A percentile compares a stretch with the other conserved stretches of the same genome.
These are phyloP conservation scores for Mediolabrus comicus DNA, from an alignment of 108 stramenopile species.

Conservation along the genomic window DNA sequence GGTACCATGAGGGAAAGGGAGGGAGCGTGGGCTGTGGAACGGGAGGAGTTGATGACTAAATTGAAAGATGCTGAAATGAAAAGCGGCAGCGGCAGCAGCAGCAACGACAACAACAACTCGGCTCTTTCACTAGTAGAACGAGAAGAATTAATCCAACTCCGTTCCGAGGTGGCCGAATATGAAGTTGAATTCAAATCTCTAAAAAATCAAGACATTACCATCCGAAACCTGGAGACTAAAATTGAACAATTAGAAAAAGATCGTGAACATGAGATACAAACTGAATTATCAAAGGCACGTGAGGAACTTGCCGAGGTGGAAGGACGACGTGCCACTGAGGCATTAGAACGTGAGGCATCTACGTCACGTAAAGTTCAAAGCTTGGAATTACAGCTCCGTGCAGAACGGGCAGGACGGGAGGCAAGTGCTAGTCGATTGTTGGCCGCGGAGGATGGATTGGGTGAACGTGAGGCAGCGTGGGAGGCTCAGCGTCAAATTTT, in stretches of 20 bases:
- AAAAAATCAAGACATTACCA: constrained; percentile 93
- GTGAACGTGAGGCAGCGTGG: constrained; percentile 86
- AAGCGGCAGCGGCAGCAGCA: not conserved
- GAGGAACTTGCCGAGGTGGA: constrained; percentile 82
- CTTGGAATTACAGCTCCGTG: constrained; percentile 79
- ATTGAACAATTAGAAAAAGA: constrained; percentile 71
- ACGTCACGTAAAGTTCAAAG: constrained; percentile 71
- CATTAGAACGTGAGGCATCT: constrained; percentile 83
- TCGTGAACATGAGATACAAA: constrained; percentile 73
- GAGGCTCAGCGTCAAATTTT: constrained; percentile 84
- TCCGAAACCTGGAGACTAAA: constrained; percentile 79
- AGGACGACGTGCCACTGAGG: constrained; percentile 81
- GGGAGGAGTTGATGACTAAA: constrained; percentile 25
- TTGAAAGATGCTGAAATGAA: constrained; percentile 3
- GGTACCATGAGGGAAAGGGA: constrained; percentile 21
- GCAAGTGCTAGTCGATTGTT: constrained; percentile 76
- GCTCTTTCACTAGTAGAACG: constrained; percentile 49
- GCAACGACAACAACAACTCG: not conserved
- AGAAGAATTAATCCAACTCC: constrained; percentile 81
- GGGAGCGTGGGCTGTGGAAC: constrained; percentile 26
- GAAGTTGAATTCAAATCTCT: constrained; percentile 86
- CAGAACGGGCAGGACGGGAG: constrained; percentile 80
- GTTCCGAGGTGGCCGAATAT: constrained; percentile 86
- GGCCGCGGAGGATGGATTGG: constrained; percentile 76
- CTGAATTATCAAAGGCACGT: constrained; percentile 58